Conservation (phyloP, 768 basidiomycete species). For the Grammothele lineata region DNA sequence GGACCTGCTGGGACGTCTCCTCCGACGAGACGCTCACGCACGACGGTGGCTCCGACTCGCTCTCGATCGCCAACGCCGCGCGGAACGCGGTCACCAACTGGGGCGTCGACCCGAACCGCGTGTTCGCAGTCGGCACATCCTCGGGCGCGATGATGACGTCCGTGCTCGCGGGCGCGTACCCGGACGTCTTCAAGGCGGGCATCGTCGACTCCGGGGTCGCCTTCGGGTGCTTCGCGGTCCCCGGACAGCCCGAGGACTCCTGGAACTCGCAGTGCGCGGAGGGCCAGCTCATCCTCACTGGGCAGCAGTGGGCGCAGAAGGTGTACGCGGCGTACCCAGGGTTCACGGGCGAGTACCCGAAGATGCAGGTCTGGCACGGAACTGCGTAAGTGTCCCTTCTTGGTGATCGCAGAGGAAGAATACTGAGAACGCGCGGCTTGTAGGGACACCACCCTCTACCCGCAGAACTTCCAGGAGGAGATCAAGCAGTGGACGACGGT, state of each 20-base stretch:
- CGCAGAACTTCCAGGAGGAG: conserved; percentile 47
- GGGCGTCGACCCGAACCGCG: conserved; percentile 39
- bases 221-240: conserved; percentile 48
- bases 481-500: no score
- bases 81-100: conserved; percentile 46
- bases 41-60: no score
- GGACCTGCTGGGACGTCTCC: conserved; percentile 48
- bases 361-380: no score
- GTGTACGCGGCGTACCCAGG: conserved; percentile 49
- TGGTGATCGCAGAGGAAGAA: background rate
- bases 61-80: conserved; percentile 44
- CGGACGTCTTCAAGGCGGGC: conserved; percentile 49
- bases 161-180: conserved; percentile 49
- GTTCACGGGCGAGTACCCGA: conserved; percentile 46
- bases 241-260: conserved; percentile 20
- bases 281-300: conserved; percentile 40
- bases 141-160: conserved; percentile 61
- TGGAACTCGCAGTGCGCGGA: conserved; percentile 41
- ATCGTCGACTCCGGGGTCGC: conserved; percentile 49
- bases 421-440: background rate
- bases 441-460: conserved; percentile 48
- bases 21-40: conserved; percentile 48
- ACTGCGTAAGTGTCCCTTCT: conserved; percentile 19
- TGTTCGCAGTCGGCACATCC: conserved; percentile 48
- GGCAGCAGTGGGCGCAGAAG: conserved; percentile 43